These are phyloP conservation scores for Triticum timopheevii DNA, from an alignment of 176 grass and related monocot species.

Conservation along the genomic window DNA sequence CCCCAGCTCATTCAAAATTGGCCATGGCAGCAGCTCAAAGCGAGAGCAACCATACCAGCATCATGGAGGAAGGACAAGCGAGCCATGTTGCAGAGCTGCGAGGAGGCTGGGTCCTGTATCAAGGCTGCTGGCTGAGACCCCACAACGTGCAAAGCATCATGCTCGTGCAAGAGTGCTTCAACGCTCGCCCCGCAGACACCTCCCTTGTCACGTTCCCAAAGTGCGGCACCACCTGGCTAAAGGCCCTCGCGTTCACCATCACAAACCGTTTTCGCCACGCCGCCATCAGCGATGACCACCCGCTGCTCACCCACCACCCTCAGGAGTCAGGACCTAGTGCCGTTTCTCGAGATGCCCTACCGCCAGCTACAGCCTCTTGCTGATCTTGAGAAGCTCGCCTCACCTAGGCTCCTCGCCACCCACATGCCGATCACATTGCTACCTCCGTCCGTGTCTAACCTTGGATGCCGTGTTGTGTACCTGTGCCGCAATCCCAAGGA, in stretches of 20 bases:
- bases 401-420: too few species aligned
- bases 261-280: background rate
- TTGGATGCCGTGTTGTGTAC: too few species aligned
- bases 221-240: too few species aligned
- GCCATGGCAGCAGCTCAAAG: background rate
- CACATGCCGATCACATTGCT: too few species aligned
- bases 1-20: background rate
- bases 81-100: background rate
- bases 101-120: background rate
- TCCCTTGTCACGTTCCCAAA: background rate
- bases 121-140: background rate
- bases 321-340: background rate
- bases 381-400: too few species aligned
- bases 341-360: too few species aligned
- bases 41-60: background rate
- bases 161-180: constrained; percentile 1
- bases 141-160: background rate
- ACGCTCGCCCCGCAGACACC: background rate
- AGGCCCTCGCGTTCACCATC: background rate
- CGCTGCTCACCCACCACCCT: background rate
- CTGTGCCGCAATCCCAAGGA: too few species aligned
- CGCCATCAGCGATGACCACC: background rate
- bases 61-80: background rate
- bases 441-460: too few species aligned
- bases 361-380: too few species aligned